Conservation (phyloP, 176 grass and related monocot genomes). For the Pontederia crassipes region DNA sequence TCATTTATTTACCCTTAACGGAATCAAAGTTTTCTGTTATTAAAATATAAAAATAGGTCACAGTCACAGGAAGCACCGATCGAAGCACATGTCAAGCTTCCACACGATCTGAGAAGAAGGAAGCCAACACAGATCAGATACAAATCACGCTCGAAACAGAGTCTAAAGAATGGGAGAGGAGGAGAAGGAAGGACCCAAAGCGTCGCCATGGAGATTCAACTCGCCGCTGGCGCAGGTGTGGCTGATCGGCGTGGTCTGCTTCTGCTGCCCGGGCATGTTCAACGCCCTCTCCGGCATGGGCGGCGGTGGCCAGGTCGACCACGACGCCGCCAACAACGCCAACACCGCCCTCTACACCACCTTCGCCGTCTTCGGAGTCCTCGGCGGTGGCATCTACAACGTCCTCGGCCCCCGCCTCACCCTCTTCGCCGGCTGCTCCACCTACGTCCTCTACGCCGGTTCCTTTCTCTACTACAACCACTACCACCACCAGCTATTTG, state of each 20-base stretch:
- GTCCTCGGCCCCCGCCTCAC: constrained; percentile 72
- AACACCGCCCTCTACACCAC: constrained; percentile 88
- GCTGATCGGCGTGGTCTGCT: constrained; percentile 74
- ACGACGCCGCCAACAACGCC: constrained; percentile 62
- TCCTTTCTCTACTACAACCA: constrained; percentile 98
- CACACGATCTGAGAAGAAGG: no score
- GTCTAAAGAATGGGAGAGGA: not conserved
- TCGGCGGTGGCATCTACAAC: constrained; percentile 75
- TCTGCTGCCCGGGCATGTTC: constrained; percentile 99
- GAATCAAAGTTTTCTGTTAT: no score
- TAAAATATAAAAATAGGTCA: no score
- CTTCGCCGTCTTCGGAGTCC: constrained; percentile 71
- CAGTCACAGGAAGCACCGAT: no score
- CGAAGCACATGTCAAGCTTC: no score
- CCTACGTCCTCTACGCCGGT: constrained; percentile 74
- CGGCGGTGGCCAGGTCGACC: constrained; percentile 74
- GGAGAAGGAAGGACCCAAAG: not conserved
- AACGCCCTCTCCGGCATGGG: constrained; percentile 90
- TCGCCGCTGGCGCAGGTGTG: constrained; percentile 72
- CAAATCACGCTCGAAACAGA: no score
- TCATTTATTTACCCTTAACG: no score
- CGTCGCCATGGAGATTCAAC: constrained; percentile 38
- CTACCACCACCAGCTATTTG: constrained; percentile 36
- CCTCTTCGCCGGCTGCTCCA: constrained; percentile 46
- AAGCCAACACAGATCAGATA: no score